A percentile compares a stretch with the other conserved stretches of the same genome.
Evolutionary conservation across 2,329 filamentous ascomycete species (phyloP).

Genomic region (Aspergillus luchuensis): DNA sequence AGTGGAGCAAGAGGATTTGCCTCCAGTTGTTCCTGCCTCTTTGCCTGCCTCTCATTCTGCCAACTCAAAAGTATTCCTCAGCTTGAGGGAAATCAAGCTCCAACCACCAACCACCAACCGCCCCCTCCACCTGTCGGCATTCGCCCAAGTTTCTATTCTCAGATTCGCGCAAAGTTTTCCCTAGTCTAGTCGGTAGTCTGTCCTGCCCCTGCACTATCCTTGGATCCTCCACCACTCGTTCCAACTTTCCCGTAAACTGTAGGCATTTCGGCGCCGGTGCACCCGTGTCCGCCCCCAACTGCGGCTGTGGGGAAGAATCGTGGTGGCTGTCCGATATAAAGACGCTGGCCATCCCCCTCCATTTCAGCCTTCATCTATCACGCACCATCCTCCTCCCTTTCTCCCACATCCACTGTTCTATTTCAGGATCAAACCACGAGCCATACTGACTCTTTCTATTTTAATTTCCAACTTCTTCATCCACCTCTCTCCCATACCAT

Average conservation of each 20-base stretch:
- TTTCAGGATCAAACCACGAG: background rate
- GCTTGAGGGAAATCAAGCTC: background rate
- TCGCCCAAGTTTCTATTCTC: background rate
- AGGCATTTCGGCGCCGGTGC: slow-evolving; percentile 1
- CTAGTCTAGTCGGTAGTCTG: background rate
- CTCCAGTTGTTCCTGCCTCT: background rate
- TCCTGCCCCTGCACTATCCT: background rate
- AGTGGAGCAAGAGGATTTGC: background rate
- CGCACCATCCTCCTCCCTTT: background rate
- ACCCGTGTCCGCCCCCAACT: background rate
- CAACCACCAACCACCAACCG: background rate
- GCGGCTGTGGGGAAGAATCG: background rate
- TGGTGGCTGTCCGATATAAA: slow-evolving; percentile 4
- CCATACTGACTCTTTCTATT: background rate
- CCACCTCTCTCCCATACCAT: background rate
- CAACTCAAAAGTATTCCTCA: background rate
- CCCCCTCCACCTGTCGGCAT: background rate
- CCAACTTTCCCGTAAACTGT: background rate
- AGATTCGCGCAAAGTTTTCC: background rate
- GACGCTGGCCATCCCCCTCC: slow-evolving; percentile 1
- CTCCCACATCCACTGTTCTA: background rate
- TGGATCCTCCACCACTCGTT: background rate
- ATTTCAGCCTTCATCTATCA: background rate
- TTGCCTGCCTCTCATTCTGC: background rate
- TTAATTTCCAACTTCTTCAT: background rate